These are phyloP conservation scores for Volvariella surrecta DNA, from an alignment of 1,284 basidiomycete genomes.

Conservation along the genomic window DNA sequence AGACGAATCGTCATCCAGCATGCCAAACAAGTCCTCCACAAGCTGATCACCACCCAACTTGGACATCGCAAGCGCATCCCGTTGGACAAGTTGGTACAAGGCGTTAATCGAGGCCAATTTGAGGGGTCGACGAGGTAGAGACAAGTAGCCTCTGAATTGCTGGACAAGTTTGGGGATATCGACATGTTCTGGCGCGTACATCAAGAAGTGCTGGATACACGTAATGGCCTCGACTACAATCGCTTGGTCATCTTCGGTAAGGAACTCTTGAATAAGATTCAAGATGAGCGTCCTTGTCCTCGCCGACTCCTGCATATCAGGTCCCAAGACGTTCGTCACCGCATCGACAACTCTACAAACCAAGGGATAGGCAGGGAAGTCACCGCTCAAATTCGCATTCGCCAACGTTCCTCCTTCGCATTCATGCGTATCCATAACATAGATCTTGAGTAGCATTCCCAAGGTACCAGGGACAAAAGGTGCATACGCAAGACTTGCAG, in stretches of 20 bases:
- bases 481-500: slow-evolving; percentile 88
- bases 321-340: slow-evolving; percentile 89
- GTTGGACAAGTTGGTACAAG: slow-evolving; percentile 94
- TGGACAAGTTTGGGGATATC: slow-evolving; percentile 72
- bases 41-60: slow-evolving; percentile 89
- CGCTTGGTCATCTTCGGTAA: slow-evolving; percentile 80
- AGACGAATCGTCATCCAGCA: slow-evolving; percentile 90
- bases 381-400: slow-evolving; percentile 84
- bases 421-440: slow-evolving; percentile 89
- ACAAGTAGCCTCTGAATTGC: slow-evolving; percentile 69
- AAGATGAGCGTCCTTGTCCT: slow-evolving; percentile 79
- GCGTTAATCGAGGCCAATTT: slow-evolving; percentile 94
- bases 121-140: slow-evolving; percentile 73
- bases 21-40: slow-evolving; percentile 91
- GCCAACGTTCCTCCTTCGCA: slow-evolving; percentile 83
- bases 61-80: slow-evolving; percentile 88
- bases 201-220: slow-evolving; percentile 93
- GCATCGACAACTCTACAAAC: slow-evolving; percentile 91
- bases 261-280: slow-evolving; percentile 82
- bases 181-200: slow-evolving; percentile 86
- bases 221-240: slow-evolving; percentile 91
- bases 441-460: slow-evolving; percentile 87
- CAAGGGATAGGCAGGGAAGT: slow-evolving; percentile 86
- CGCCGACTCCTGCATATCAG: slow-evolving; percentile 87
- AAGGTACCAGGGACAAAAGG: slow-evolving; percentile 86